These are phyloP conservation scores for Xylaria scruposa DNA, from an alignment of 495 filamentous ascomycete genomes.

Conservation along the genomic window DNA sequence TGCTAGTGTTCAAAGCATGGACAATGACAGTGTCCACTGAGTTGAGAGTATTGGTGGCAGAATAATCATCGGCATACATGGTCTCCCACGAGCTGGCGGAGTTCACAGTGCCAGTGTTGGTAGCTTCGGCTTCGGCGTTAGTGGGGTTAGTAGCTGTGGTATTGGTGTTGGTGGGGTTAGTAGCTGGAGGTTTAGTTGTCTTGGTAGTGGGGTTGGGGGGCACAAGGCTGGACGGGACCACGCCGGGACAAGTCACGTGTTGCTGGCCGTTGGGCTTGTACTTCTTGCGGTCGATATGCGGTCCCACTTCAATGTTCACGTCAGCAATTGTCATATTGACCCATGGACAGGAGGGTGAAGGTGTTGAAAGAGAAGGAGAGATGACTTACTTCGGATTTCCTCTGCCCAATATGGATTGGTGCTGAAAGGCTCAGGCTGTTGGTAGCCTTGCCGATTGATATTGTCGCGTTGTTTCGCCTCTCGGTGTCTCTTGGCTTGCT, in stretches of 20 bases:
- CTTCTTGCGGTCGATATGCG: conserved; percentile 68
- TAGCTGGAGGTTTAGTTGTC: neutral
- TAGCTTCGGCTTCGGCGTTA: neutral
- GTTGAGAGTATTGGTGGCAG: neutral
- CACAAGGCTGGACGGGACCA: conserved; percentile 45
- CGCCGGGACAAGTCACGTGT: conserved; percentile 57
- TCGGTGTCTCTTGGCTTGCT: conserved; percentile 59
- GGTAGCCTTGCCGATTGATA: conserved; percentile 75
- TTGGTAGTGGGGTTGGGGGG: conserved; percentile 34
- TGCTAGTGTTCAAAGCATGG: neutral
- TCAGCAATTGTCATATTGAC: neutral
- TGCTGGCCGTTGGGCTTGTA: conserved; percentile 59
- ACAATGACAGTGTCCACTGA: neutral
- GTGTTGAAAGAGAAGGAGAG: neutral
- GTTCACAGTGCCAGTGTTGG: conserved; percentile 28
- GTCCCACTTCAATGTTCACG: conserved; percentile 59
- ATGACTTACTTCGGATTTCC: conserved; percentile 63
- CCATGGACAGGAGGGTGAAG: neutral
- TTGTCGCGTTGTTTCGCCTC: neutral
- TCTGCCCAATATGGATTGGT: conserved; percentile 88
- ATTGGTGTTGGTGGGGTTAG: neutral
- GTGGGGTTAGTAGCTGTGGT: neutral
- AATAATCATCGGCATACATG: neutral
- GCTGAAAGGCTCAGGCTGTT: conserved; percentile 79
- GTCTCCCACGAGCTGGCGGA: conserved; percentile 1